Evolutionary conservation across 441 rosid species (phyloP).

Genomic region (Dalechampia spathulata): DNA sequence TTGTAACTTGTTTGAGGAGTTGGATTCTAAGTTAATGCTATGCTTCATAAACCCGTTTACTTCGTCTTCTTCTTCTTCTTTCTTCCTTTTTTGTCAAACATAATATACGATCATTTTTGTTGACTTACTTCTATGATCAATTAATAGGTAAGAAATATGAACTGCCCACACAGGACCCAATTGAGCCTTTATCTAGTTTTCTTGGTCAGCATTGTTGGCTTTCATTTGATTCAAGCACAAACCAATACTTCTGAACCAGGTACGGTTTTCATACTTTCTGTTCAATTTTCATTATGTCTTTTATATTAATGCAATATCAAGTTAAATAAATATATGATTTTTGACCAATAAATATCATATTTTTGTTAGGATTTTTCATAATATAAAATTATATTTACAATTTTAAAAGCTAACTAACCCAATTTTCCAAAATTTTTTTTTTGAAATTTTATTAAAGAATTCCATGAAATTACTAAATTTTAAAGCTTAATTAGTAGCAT

Average conservation of each 20-base stretch:
- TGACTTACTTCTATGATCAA: neutral
- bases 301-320: too few species aligned
- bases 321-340: too few species aligned
- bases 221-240: constrained; percentile 17
- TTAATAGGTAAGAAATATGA: constrained; percentile 34
- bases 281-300: neutral
- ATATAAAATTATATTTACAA: too few species aligned
- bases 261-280: constrained; percentile 3
- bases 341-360: too few species aligned
- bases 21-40: neutral
- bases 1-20: constrained; percentile 15
- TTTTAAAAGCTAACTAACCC: too few species aligned
- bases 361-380: too few species aligned
- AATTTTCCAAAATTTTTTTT: too few species aligned
- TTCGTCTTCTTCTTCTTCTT: too few species aligned
- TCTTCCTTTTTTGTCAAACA: too few species aligned
- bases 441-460: too few species aligned
- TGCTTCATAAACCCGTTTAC: neutral
- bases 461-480: too few species aligned
- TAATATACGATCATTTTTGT: neutral
- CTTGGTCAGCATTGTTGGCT: constrained; percentile 16
- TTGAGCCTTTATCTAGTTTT: constrained; percentile 8
- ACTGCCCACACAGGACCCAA: neutral
- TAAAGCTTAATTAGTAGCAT: too few species aligned
- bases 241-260: constrained; percentile 21